Evolutionary conservation across 164 flowering plant genomes (phyloP).

Genomic region (Aristolochia fimbriata): DNA sequence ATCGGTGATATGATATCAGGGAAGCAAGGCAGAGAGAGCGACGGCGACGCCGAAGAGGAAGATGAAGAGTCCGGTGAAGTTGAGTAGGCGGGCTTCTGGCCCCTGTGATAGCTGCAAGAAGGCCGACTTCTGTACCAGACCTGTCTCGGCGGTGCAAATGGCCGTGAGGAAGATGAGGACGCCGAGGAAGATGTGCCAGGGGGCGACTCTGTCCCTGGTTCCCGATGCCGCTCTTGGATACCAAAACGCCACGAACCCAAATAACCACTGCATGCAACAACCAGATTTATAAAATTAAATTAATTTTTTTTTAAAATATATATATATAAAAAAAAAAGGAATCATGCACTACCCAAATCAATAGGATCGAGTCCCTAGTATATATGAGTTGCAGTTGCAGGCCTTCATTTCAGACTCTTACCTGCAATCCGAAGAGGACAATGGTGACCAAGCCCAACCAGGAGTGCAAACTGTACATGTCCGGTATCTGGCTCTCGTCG

Average conservation of each 20-base stretch:
- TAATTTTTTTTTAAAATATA: too few relatives aligned
- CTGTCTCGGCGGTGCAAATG: constrained; percentile 50
- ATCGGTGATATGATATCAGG: too few relatives aligned
- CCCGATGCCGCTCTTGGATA: neutral
- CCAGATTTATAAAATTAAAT: too few relatives aligned
- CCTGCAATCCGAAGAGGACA: constrained; percentile 56
- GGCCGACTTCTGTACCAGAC: constrained; percentile 37
- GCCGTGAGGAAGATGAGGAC: constrained; percentile 48
- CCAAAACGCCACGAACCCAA: constrained; percentile 12
- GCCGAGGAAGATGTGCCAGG: constrained; percentile 22
- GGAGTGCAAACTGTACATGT: constrained; percentile 63
- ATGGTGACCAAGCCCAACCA: constrained; percentile 78
- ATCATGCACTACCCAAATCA: too few relatives aligned
- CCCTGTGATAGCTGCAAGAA: constrained; percentile 13
- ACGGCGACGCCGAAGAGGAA: constrained; percentile 39
- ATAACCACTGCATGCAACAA: constrained; percentile 11
- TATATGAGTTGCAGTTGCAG: too few relatives aligned
- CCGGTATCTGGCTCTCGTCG: constrained; percentile 13
- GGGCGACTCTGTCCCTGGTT: constrained; percentile 2
- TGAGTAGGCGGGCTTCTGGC: constrained; percentile 25
- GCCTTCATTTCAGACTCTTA: too few relatives aligned
- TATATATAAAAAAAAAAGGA: neutral
- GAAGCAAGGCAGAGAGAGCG: constrained; percentile 9
- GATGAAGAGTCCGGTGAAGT: constrained; percentile 47
- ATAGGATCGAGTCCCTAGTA: too few relatives aligned